A percentile compares a stretch with the other conserved stretches of the same genome.
Conservation (phyloP, 2,329 filamentous ascomycete species). For the Acarospora socialis region DNA sequence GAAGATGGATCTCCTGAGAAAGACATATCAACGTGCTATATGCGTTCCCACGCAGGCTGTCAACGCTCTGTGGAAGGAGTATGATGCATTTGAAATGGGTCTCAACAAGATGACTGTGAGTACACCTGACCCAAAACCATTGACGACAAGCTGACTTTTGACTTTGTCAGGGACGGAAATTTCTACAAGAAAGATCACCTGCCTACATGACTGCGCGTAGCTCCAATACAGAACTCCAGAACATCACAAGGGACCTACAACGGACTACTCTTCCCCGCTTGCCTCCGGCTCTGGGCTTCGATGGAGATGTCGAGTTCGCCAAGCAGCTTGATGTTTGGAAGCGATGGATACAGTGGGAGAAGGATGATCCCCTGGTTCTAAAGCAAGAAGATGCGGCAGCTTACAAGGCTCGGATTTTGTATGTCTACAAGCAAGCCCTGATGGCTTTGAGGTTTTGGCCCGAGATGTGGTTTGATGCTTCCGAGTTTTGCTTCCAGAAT, state of each 20-base stretch:
- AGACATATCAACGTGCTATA: conserved; percentile 83
- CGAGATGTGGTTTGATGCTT: conserved; percentile 88
- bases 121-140: conserved; percentile 10
- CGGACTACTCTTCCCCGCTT: conserved; percentile 67
- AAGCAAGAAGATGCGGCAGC: conserved; percentile 63
- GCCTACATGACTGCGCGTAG: conserved; percentile 93
- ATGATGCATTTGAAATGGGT: conserved; percentile 89
- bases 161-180: conserved; percentile 73
- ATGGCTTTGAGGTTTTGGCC: conserved; percentile 93
- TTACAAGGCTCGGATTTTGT: conserved; percentile 67
- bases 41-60: conserved; percentile 72
- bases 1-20: conserved; percentile 88
- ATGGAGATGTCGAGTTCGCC: conserved; percentile 70
- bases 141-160: conserved; percentile 8
- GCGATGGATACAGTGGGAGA: conserved; percentile 90
- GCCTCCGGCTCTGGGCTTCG: conserved; percentile 71
- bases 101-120: conserved; percentile 81
- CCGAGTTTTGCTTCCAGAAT: conserved; percentile 81
- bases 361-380: conserved; percentile 76
- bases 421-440: conserved; percentile 83
- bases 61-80: conserved; percentile 87
- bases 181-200: conserved; percentile 82
- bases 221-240: conserved; percentile 79
- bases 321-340: conserved; percentile 84
- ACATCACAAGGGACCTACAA: conserved; percentile 62